A percentile compares a stretch with the other conserved stretches of the same genome.
phyloP scores from a whole-genome alignment of 768 basidiomycete species.

The Phallus indusiatus region DNA sequence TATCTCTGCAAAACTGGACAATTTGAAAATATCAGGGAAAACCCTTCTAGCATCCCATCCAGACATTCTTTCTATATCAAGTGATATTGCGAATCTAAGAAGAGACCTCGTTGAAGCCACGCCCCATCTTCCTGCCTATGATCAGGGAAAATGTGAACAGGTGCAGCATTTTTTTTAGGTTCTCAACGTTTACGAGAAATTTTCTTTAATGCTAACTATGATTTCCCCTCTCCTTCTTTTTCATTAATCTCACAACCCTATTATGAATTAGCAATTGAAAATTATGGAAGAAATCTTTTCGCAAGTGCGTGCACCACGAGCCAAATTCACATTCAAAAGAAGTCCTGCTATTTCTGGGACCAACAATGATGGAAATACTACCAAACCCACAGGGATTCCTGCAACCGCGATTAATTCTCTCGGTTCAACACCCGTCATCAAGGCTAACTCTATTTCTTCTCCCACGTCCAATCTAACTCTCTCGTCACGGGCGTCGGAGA shows the following conservation, averaged over 20 bases:
- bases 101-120: slow-evolving; percentile 58
- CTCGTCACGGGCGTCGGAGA: slow-evolving; percentile 33
- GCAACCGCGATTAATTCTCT: background rate
- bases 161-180: slow-evolving; percentile 30
- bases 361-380: slow-evolving; percentile 4
- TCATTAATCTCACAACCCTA: background rate
- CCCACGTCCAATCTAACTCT: slow-evolving; percentile 30
- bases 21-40: slow-evolving; percentile 28
- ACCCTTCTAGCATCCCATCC: slow-evolving; percentile 34
- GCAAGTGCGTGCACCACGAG: slow-evolving; percentile 39
- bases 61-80: slow-evolving; percentile 24
- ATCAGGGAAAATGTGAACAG: slow-evolving; percentile 61
- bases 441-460: slow-evolving; percentile 11
- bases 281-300: slow-evolving; percentile 48
- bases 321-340: slow-evolving; percentile 64
- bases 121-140: slow-evolving; percentile 57
- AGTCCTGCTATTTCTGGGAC: slow-evolving; percentile 20
- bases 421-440: background rate
- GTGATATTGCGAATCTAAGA: slow-evolving; percentile 45
- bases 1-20: background rate
- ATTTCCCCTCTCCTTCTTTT: background rate
- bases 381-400: background rate
- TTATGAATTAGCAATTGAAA: slow-evolving; percentile 49
- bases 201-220: background rate
- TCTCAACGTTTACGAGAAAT: background rate